Evolutionary conservation across 1,139 yeast species (phyloP).

Genomic region (Lodderomyces metapsilosis): DNA sequence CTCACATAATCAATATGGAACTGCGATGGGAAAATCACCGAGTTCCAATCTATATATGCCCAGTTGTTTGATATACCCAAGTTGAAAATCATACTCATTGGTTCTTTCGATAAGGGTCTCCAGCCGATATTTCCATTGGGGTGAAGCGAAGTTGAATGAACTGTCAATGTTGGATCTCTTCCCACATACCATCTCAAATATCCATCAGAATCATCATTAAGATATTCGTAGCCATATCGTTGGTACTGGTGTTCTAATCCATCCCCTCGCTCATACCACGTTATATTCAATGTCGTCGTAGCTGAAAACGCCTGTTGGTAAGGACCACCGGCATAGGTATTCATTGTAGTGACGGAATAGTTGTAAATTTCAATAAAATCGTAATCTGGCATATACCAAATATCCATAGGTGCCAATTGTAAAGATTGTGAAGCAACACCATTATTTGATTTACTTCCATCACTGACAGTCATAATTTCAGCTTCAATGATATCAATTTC

Average conservation of each 20-base stretch:
- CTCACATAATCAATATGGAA: slow-evolving; percentile 76
- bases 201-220: slow-evolving; percentile 64
- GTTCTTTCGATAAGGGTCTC: slow-evolving; percentile 80
- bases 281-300: slow-evolving; percentile 62
- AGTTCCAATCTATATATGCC: slow-evolving; percentile 81
- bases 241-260: slow-evolving; percentile 49
- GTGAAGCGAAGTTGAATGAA: slow-evolving; percentile 62
- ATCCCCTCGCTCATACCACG: slow-evolving; percentile 72
- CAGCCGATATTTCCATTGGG: slow-evolving; percentile 83
- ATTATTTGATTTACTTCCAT: slow-evolving; percentile 24
- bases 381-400: slow-evolving; percentile 84
- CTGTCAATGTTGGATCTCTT: slow-evolving; percentile 60
- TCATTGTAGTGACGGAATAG: slow-evolving; percentile 61
- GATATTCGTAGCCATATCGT: slow-evolving; percentile 73
- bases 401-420: slow-evolving; percentile 83
- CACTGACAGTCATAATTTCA: slow-evolving; percentile 46
- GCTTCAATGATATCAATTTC: slow-evolving; percentile 87
- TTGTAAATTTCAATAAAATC: slow-evolving; percentile 67
- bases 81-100: slow-evolving; percentile 78
- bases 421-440: slow-evolving; percentile 81
- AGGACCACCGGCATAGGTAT: slow-evolving; percentile 80
- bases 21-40: slow-evolving; percentile 66
- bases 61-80: slow-evolving; percentile 79
- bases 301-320: slow-evolving; percentile 84
- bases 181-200: slow-evolving; percentile 86